Conservation (phyloP, 169 alveolate species). For the Ichthyophthirius multifiliis region DNA sequence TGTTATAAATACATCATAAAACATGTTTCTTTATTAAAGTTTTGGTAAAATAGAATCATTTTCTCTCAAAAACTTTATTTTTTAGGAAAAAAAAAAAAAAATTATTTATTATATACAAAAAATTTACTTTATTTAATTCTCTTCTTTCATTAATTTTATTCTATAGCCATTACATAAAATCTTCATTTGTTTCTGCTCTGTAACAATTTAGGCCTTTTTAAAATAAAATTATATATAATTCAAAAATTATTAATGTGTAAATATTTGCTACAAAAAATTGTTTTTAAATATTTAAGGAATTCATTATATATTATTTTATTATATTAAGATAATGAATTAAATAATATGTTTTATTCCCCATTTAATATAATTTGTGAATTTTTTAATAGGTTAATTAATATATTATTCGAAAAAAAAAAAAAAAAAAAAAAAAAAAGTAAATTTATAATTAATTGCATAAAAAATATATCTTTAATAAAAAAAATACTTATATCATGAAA, state of each 20-base stretch:
- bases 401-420: no score
- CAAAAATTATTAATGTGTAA: no score
- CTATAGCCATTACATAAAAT: conserved; percentile 3
- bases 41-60: conserved; percentile 13
- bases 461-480: neutral
- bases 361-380: no score
- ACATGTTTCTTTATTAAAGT: conserved; percentile 7
- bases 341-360: no score
- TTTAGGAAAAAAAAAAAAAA: neutral
- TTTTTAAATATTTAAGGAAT: no score
- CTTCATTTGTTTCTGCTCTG: conserved; percentile 6
- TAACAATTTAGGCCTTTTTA: conserved; percentile 7
- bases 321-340: no score
- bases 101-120: neutral
- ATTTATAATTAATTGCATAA: neutral
- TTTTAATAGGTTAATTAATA: no score
- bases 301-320: no score
- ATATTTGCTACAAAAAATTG: no score
- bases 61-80: conserved; percentile 2
- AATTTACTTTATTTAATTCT: conserved; percentile 2
- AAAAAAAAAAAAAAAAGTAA: neutral
- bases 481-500: neutral
- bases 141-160: neutral
- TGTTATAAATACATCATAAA: conserved; percentile 13
- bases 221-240: neutral